Evolutionary conservation across 225 moss, liverwort and hornwort species (phyloP), one percentile per base, ranked within the genome.

Genomic region (Sphagnum tenellum): DNA sequence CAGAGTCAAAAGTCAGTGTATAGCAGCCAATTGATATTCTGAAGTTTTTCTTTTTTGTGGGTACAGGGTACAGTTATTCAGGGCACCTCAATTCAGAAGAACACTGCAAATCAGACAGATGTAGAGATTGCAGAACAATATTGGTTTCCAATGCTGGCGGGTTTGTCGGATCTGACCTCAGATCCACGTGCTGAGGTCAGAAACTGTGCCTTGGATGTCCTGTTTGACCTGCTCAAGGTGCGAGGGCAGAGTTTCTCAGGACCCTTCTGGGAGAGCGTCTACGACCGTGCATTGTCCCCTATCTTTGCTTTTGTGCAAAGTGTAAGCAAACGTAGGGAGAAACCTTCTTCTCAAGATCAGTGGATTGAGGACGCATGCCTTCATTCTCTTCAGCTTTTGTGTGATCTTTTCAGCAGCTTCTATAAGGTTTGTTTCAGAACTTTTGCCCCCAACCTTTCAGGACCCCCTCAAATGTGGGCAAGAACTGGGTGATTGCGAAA

Each of bases 61-160:
- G 29, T 29, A 29, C 29, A 29, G 29, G 29, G 29, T 29, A 29
- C 29, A 29, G 29, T 29, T 29, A 29, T 29, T 29, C 29, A 29
- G 29, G 29, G 29, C 29, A 29, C 29, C 29, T 29, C 29, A 1
- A 29, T 29, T 29, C 29, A 29, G 29, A 29, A 29, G 29, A 29
- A 29, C 29, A 29, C 29, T 29, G 29, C 29, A 29, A 29, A 29
- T 29, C 29, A 29, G 29, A 29, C 29, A 60, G 96, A 99, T 68
- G 66, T 89, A 48, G 98, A 99, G 76, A 93, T 99, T 67, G 98
- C 98, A 5, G 98, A 99, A 75, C 91, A 99, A 66, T 99, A 93
- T 65, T 99, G 98, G 98, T 99, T 99, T 70, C 98, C 98, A 48
- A 99, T 99, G 98, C 90, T 99, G 48, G 98, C 98, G 53, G 98